Evolutionary conservation across 768 basidiomycete species (phyloP).

Genomic region (Paxillus ammoniavirescens): DNA sequence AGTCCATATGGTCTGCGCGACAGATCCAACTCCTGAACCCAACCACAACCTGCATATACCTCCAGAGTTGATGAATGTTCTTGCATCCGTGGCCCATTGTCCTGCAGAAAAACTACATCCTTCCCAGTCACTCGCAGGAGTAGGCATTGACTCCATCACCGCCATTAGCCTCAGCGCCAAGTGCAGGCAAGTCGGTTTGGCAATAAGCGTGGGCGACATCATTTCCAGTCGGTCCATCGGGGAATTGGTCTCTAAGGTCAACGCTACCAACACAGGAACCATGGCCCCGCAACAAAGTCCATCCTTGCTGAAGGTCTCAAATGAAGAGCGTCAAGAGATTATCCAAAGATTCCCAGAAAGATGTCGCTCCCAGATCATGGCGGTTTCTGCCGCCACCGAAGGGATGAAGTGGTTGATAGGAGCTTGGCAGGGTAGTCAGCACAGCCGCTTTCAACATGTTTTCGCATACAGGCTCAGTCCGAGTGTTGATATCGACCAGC

Average conservation of each 20-base stretch:
- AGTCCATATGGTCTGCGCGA: neutral
- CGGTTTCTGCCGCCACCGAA: conserved; percentile 22
- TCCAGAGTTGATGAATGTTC: conserved; percentile 2
- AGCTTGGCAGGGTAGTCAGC: conserved; percentile 43
- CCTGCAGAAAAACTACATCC: conserved; percentile 29
- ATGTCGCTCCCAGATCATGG: conserved; percentile 11
- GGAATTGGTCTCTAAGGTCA: conserved; percentile 18
- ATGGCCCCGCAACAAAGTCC: neutral
- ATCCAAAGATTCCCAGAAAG: conserved; percentile 13
- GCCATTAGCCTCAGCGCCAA: conserved; percentile 44
- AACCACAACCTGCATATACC: conserved; percentile 4
- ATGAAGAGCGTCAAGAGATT: conserved; percentile 14
- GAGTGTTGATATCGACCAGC: conserved; percentile 26
- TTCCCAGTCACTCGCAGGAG: conserved; percentile 35
- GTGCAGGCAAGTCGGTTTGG: conserved; percentile 37
- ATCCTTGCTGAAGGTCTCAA: conserved; percentile 1
- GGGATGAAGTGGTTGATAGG: conserved; percentile 40
- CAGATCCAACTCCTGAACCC: neutral
- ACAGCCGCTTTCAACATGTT: conserved; percentile 42
- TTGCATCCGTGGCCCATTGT: conserved; percentile 23
- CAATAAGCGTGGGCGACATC: conserved; percentile 37
- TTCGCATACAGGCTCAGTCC: conserved; percentile 39
- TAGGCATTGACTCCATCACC: conserved; percentile 51
- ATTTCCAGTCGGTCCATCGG: conserved; percentile 38
- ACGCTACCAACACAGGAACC: neutral